Evolutionary conservation across 495 filamentous ascomycete genomes (phyloP).

Genomic region (Massariosphaeria phaeospora): DNA sequence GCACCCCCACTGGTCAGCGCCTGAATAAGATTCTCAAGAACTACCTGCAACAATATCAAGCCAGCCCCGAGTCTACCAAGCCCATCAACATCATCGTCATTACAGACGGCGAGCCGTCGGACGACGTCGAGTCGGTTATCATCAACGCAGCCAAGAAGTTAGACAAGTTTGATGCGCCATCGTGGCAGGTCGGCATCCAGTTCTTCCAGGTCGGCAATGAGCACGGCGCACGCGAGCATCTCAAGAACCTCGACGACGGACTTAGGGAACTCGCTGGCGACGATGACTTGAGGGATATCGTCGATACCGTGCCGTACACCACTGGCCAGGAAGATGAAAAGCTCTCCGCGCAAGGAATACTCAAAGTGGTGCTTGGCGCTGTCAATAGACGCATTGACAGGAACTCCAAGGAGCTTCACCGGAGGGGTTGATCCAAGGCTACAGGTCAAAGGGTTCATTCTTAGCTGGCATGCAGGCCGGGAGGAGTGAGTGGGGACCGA

Average conservation of each 20-base stretch:
- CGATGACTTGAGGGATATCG: slow-evolving; percentile 73
- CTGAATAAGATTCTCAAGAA: slow-evolving; percentile 69
- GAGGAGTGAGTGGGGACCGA: background rate
- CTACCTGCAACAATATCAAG: slow-evolving; percentile 51
- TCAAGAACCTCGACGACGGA: slow-evolving; percentile 75
- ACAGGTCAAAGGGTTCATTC: background rate
- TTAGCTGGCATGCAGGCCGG: background rate
- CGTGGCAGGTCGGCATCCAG: slow-evolving; percentile 89
- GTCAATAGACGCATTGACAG: slow-evolving; percentile 27
- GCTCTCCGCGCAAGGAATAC: slow-evolving; percentile 62
- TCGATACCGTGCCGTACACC: slow-evolving; percentile 82
- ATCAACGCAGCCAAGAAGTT: slow-evolving; percentile 61
- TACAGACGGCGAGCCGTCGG: slow-evolving; percentile 82
- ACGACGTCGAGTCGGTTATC: slow-evolving; percentile 73
- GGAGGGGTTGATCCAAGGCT: background rate
- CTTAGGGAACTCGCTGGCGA: slow-evolving; percentile 50
- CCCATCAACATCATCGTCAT: slow-evolving; percentile 92
- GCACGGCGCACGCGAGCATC: slow-evolving; percentile 53
- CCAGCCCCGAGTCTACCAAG: slow-evolving; percentile 53
- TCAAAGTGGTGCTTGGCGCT: slow-evolving; percentile 57
- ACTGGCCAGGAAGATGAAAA: slow-evolving; percentile 41
- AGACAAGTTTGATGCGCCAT: slow-evolving; percentile 64
- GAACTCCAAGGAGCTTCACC: slow-evolving; percentile 28
- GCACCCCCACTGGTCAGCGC: slow-evolving; percentile 71
- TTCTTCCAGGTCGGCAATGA: slow-evolving; percentile 95